A percentile compares a stretch with the other conserved stretches of the same genome.
These are phyloP conservation scores for Croton laevigatus DNA, from an alignment of 441 rosid species.

Conservation along the genomic window DNA sequence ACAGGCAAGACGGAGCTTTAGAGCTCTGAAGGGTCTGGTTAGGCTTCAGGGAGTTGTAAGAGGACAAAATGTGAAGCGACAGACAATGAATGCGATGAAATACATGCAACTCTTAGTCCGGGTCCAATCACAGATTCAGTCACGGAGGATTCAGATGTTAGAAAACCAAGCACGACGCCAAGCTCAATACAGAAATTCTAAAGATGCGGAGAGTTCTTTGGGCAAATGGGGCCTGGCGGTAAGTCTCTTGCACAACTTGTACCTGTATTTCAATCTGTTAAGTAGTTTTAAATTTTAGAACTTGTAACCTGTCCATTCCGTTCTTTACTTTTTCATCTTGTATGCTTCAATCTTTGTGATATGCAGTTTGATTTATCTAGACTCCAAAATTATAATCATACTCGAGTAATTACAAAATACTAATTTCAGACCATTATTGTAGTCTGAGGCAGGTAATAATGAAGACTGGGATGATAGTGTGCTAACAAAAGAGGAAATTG, in stretches of 20 bases:
- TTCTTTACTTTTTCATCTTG: not conserved
- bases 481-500: slow-evolving; percentile 74
- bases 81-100: slow-evolving; percentile 79
- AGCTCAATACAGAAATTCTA: slow-evolving; percentile 48
- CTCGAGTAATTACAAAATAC: too few species aligned
- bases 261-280: not conserved
- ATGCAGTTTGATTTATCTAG: not conserved
- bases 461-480: slow-evolving; percentile 85
- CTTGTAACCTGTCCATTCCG: not conserved
- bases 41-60: slow-evolving; percentile 91
- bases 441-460: slow-evolving; percentile 61
- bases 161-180: slow-evolving; percentile 70
- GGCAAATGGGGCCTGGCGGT: slow-evolving; percentile 56
- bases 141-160: slow-evolving; percentile 82
- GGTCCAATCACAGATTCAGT: slow-evolving; percentile 89
- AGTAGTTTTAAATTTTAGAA: not conserved
- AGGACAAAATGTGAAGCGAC: slow-evolving; percentile 87
- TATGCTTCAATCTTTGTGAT: not conserved
- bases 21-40: slow-evolving; percentile 84
- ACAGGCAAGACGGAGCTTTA: slow-evolving; percentile 88
- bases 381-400: not conserved
- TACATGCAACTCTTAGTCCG: slow-evolving; percentile 88
- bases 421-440: slow-evolving; percentile 14
- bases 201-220: slow-evolving; percentile 47
- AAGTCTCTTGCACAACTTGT: slow-evolving; percentile 25